Evolutionary conservation across 1,284 basidiomycete species (phyloP), one percentile per base, ranked within the genome.

Genomic region (Leccinum pachyderme): DNA sequence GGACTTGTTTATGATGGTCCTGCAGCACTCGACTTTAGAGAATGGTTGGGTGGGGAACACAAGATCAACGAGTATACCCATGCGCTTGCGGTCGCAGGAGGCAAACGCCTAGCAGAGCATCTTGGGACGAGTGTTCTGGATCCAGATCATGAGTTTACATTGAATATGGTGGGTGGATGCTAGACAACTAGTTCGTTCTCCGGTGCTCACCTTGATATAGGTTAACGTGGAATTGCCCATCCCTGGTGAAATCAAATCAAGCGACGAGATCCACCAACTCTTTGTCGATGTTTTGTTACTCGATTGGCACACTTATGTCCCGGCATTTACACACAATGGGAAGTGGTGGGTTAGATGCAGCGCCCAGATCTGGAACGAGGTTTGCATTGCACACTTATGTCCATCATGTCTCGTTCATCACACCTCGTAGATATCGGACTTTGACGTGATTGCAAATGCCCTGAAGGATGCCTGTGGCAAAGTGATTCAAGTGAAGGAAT

Each of bases 11-110:
- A 58, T 67, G 41, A 70, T 28, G 13, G 46, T 48, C 4, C 44
- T 31, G 2, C 52, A 82, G 93, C 93, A 0, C 69, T 95, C 9
- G 80, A 87, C 45, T 95, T 94, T 74, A 81, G 93, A 27, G 66
- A 82, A 49, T 87, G 84, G 81, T 75, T 95, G 18, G 94, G 93
- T 1, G 94, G 94, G 2, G 94, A 96, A 72, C 74, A 80, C 15
- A 80, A 81, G 54, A 93, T 95, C 59, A 86, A 87, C 64, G 76
- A 73, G 4, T 93, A 95, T 71, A 91, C 84, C 63, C 87, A 87
- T 64, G 68, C 78, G 7, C 79, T 95, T 24, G 94, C 93, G 0
- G 61, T 88, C 1, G 73, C 79, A 52, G 94, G 92, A n/a, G 92
- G 90, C 0, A 78, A 80, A 56, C 73, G 75, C 12, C 76, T 94